phyloP scores from a whole-genome alignment of 2,329 filamentous ascomycete genomes.

The Fusarium nygamai region DNA sequence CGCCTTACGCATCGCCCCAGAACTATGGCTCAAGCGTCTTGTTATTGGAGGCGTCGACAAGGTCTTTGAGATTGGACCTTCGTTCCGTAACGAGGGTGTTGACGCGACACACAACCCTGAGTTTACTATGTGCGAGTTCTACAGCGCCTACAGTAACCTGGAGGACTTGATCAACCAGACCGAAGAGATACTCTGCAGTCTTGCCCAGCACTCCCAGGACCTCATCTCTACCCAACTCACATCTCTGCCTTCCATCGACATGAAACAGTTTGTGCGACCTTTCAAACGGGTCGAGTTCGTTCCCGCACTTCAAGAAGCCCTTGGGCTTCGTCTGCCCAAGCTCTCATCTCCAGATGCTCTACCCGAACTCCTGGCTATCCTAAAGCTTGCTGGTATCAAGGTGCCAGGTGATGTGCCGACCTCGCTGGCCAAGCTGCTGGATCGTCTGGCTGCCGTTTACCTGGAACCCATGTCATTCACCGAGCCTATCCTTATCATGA shows the following conservation, averaged over 20 bases:
- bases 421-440: constrained; percentile 76
- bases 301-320: constrained; percentile 75
- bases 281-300: constrained; percentile 84
- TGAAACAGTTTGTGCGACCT: constrained; percentile 60
- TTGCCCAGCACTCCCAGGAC: constrained; percentile 62
- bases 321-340: constrained; percentile 73
- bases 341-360: constrained; percentile 66
- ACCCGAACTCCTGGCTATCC: constrained; percentile 61
- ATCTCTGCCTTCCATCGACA: constrained; percentile 59
- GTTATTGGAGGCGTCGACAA: constrained; percentile 88
- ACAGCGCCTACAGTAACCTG: constrained; percentile 84
- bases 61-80: constrained; percentile 92
- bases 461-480: constrained; percentile 79
- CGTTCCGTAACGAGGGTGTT: constrained; percentile 92
- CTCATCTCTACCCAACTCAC: constrained; percentile 58
- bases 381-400: constrained; percentile 68
- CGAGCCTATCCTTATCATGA: constrained; percentile 82
- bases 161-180: constrained; percentile 79
- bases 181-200: constrained; percentile 72
- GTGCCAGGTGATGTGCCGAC: constrained; percentile 71
- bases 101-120: constrained; percentile 96
- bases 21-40: constrained; percentile 93
- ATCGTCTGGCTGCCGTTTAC: constrained; percentile 78
- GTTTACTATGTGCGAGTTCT: constrained; percentile 98
- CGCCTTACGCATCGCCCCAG: constrained; percentile 87